Evolutionary conservation across 2,329 filamentous ascomycete species (phyloP).

Genomic region (Penicillium sp.): DNA sequence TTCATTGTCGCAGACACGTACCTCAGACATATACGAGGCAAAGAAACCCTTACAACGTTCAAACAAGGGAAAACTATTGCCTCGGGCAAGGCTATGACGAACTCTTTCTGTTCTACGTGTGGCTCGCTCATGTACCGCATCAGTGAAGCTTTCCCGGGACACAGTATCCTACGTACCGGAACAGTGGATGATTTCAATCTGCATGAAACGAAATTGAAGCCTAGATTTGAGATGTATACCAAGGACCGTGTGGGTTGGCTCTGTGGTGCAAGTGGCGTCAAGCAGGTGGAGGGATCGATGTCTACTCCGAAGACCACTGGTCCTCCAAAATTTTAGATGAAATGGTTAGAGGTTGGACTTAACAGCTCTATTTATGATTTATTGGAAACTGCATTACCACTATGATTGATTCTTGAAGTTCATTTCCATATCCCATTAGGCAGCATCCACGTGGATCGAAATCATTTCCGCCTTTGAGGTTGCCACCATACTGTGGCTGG

Average conservation of each 20-base stretch:
- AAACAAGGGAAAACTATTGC: conserved; percentile 49
- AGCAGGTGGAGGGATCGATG: conserved; percentile 22
- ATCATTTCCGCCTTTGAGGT: too few relatives aligned
- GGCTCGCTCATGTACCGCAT: conserved; percentile 61
- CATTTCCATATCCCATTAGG: too few relatives aligned
- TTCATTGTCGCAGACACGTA: conserved; percentile 50
- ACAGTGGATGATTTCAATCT: conserved; percentile 62
- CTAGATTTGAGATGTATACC: conserved; percentile 52
- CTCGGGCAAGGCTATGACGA: conserved; percentile 55
- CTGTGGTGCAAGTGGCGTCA: conserved; percentile 34
- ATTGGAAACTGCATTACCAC: too few relatives aligned
- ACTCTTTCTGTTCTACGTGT: conserved; percentile 60
- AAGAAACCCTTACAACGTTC: conserved; percentile 50
- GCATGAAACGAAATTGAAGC: conserved; percentile 56
- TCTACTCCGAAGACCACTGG: too few relatives aligned
- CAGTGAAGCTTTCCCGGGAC: conserved; percentile 44
- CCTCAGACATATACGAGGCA: conserved; percentile 52
- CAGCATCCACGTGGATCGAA: too few relatives aligned
- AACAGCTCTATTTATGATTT: too few relatives aligned
- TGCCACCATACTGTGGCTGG: too few relatives aligned
- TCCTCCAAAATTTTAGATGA: too few relatives aligned
- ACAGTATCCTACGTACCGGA: conserved; percentile 54
- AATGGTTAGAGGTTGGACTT: too few relatives aligned
- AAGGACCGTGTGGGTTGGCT: conserved; percentile 55
- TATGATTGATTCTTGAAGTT: too few relatives aligned